Percentiles rank a stretch among this genome's conserved stretches.
Evolutionary conservation across 1,284 basidiomycete genomes (phyloP).

Genomic region (Ustilago shanxiensis): DNA sequence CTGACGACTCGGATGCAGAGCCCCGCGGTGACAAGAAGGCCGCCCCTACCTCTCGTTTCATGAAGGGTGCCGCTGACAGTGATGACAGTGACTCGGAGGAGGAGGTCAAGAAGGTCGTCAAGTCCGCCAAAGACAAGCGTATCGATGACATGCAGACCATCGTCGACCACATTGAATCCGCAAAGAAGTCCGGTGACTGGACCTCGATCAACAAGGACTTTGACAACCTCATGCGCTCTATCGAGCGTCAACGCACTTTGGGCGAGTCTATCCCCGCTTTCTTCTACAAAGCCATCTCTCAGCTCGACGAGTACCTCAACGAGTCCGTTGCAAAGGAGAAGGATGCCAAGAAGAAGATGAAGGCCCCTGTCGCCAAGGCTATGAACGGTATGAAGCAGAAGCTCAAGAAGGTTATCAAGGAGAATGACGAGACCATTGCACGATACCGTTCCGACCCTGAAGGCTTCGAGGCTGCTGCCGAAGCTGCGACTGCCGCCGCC

Average conservation of each 20-base stretch:
- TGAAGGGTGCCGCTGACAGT: constrained; percentile 64
- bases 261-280: constrained; percentile 88
- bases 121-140: constrained; percentile 88
- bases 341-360: constrained; percentile 94
- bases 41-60: constrained; percentile 65
- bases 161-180: constrained; percentile 92
- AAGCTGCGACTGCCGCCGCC: constrained; percentile 71
- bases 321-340: constrained; percentile 79
- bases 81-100: constrained; percentile 78
- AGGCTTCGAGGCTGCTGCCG: constrained; percentile 78
- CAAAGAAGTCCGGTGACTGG: constrained; percentile 93
- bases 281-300: constrained; percentile 83
- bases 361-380: constrained; percentile 91
- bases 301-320: constrained; percentile 83
- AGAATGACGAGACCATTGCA: constrained; percentile 85
- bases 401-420: constrained; percentile 89
- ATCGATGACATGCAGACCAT: constrained; percentile 88
- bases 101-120: constrained; percentile 79
- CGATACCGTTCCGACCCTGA: constrained; percentile 83
- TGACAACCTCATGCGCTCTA: constrained; percentile 91
- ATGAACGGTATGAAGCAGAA: constrained; percentile 98
- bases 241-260: constrained; percentile 85
- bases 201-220: constrained; percentile 88
- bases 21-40: constrained; percentile 53
- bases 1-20: constrained; percentile 56